Percentiles rank a stretch among this genome's conserved stretches.
Evolutionary conservation across 129 eudicot species (phyloP).

Genomic region (Saussurea involucrata): DNA sequence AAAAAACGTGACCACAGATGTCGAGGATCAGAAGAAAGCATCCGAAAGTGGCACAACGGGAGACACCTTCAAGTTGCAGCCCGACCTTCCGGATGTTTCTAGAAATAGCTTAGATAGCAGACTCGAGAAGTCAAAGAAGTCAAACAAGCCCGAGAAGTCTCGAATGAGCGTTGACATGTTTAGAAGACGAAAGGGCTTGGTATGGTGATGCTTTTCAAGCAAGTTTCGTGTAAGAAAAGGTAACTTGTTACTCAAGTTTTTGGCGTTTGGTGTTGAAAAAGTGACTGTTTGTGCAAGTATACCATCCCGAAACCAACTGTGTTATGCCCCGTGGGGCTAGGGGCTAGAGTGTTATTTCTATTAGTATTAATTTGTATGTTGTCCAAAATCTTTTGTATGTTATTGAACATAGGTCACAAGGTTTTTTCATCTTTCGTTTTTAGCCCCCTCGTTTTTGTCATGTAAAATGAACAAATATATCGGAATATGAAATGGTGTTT

Average conservation of each 20-base stretch:
- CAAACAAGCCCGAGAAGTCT: constrained; percentile 77
- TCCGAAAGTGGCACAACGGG: constrained; percentile 44
- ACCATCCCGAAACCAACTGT: not conserved
- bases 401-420: constrained; percentile 24
- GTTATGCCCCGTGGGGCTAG: not conserved
- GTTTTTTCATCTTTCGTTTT: not conserved
- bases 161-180: constrained; percentile 83
- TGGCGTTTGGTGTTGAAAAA: constrained; percentile 1
- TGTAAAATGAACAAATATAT: constrained; percentile 28
- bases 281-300: not conserved
- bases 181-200: constrained; percentile 66
- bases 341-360: constrained; percentile 14
- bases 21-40: constrained; percentile 43
- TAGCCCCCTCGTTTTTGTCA: not conserved
- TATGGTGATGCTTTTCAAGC: constrained; percentile 50
- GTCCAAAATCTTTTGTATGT: constrained; percentile 20
- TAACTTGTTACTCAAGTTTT: constrained; percentile 26
- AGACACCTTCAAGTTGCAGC: constrained; percentile 47
- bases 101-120: constrained; percentile 96
- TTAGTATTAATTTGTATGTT: constrained; percentile 16
- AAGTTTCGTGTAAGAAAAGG: constrained; percentile 25
- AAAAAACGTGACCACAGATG: constrained; percentile 33
- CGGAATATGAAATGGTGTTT: constrained; percentile 22
- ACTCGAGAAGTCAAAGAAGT: constrained; percentile 71
- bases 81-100: constrained; percentile 69